Evolutionary conservation across 2,329 filamentous ascomycete species (phyloP).

Genomic region (Aschersonia sp.): DNA sequence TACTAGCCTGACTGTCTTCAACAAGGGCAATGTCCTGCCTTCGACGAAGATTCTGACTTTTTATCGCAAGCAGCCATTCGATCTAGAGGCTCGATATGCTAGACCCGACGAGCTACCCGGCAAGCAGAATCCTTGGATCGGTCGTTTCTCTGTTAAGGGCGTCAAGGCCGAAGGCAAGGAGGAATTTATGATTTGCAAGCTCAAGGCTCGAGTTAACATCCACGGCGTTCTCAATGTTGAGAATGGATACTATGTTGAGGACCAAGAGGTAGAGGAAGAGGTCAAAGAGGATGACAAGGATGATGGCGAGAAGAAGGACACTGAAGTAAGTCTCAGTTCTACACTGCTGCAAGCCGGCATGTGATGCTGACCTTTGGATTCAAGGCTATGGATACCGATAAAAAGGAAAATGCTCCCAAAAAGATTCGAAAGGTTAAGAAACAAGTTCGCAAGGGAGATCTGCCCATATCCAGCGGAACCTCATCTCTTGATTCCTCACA

Average conservation of each 20-base stretch:
- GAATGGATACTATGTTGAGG: constrained; percentile 94
- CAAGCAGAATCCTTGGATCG: constrained; percentile 89
- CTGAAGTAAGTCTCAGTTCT: constrained; percentile 48
- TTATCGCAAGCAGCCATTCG: constrained; percentile 95
- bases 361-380: background rate
- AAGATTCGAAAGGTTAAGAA: constrained; percentile 98
- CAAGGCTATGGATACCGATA: constrained; percentile 78
- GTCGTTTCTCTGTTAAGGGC: constrained; percentile 93
- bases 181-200: constrained; percentile 99
- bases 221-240: constrained; percentile 95
- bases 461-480: constrained; percentile 75
- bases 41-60: constrained; percentile 99
- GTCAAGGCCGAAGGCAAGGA: constrained; percentile 88
- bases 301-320: constrained; percentile 52
- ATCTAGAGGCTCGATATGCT: constrained; percentile 87
- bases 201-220: constrained; percentile 92
- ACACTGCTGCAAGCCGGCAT: background rate
- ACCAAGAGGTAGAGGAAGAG: constrained; percentile 92
- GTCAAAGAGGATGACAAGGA: constrained; percentile 65
- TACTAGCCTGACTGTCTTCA: constrained; percentile 92
- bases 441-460: constrained; percentile 93
- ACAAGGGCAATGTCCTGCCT: constrained; percentile 90
- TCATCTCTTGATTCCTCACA: constrained; percentile 56
- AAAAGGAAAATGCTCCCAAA: constrained; percentile 53
- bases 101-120: constrained; percentile 78